These are phyloP conservation scores for Leccinum fallax DNA, from an alignment of 1,284 basidiomycete species.

Conservation along the genomic window DNA sequence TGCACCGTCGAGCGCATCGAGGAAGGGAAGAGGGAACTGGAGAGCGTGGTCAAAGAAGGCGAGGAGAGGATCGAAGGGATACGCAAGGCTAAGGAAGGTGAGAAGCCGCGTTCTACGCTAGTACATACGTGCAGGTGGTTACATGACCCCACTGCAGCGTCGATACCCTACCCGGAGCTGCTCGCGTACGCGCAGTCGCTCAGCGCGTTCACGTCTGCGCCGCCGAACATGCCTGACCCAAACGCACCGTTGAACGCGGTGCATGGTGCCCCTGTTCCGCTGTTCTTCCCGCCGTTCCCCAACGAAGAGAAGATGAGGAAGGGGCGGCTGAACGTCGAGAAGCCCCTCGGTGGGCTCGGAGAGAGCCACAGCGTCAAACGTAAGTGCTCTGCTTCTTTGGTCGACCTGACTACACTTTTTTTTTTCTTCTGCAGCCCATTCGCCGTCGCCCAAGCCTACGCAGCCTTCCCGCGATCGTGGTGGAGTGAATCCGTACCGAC, in stretches of 20 bases:
- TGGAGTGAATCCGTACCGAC: slow-evolving; percentile 67
- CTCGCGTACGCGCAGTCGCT: slow-evolving; percentile 79
- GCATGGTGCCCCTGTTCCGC: slow-evolving; percentile 68
- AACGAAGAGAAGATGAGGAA: slow-evolving; percentile 86
- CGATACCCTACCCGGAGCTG: slow-evolving; percentile 78
- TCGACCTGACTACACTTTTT: background rate
- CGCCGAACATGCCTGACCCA: slow-evolving; percentile 76
- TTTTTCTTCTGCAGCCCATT: slow-evolving; percentile 37
- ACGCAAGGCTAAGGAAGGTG: slow-evolving; percentile 70
- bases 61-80: slow-evolving; percentile 69
- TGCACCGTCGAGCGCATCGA: slow-evolving; percentile 64
- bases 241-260: slow-evolving; percentile 33
- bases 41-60: slow-evolving; percentile 68
- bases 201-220: slow-evolving; percentile 80
- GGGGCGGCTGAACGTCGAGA: slow-evolving; percentile 75
- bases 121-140: background rate
- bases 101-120: slow-evolving; percentile 10
- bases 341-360: slow-evolving; percentile 70
- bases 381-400: slow-evolving; percentile 39
- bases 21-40: slow-evolving; percentile 64
- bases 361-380: slow-evolving; percentile 79
- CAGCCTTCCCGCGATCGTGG: slow-evolving; percentile 50
- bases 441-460: slow-evolving; percentile 55
- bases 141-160: slow-evolving; percentile 43
- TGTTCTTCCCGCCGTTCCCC: slow-evolving; percentile 85